Base-by-base conservation (phyloP, 2,329 filamentous ascomycete genomes). In the Penicillium janthinellum region DNA sequence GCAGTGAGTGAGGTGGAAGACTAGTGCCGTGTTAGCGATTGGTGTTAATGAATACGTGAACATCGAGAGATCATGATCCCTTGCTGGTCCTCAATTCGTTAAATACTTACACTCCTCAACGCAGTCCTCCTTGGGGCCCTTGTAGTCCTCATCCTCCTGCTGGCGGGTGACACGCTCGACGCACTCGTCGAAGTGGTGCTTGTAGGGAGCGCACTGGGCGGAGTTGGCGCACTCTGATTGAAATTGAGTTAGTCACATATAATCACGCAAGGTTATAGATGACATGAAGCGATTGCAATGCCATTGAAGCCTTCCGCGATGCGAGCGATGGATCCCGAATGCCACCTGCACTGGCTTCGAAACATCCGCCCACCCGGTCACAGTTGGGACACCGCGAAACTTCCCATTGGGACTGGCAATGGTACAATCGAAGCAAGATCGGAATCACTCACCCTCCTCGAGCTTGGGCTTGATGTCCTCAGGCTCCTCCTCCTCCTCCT, bases 1-100 rank as follows among this genome's bases (percentile, higher is more conserved):
- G 84, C 95, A 99, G 86, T 98, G 95, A 72, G 91, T 89, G 72
- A 99, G 91, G 82, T 99, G 94, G 90, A 99, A 99, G 85, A 97
- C 94, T 97, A 71, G 54, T 55, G 39, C 48, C 3, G 50, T 61
- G 62, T 71, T 54, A 64, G 61, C 11, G 31, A 53, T 55, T 25
- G 56, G 41, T 41, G 11, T n/a, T 17, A n/a, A 34, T n/a, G 31
- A 49, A 34, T 54, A 15, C 48, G 15, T 44, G 2, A n/a, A n/a
- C 14, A 28, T 14, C 11, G 38, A 11, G 25, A 34, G 14, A 38
- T 12, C 38, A 34, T 14, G 5, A 3, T 37, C 22, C 11, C 10
- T 14, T 39, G 28, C 28, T 38, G 14, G 8, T 22, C 17, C 22
- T n/a, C 10, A 6, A 41, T 28, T 31, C 25, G 31, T 20, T 35